Evolutionary conservation across 345 rosid species (phyloP), one percentile per base, ranked within the genome.

Genomic region (Lumnitzera littorea): DNA sequence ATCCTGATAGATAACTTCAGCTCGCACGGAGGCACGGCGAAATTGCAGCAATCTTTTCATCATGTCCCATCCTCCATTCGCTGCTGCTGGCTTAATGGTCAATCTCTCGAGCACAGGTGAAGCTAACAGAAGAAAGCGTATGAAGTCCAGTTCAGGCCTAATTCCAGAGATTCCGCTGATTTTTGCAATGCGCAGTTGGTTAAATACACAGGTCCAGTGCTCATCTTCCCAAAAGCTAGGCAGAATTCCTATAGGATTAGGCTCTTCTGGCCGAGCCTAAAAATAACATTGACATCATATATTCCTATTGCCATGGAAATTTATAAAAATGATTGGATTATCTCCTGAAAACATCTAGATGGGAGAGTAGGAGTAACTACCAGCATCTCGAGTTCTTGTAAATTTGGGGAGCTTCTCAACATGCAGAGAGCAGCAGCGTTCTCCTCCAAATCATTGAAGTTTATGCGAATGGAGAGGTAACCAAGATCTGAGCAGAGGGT

Each of bases 351-450:
- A 53, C 11, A 24, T 46, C 25, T n/a, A 46, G 27, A 46, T 55
- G 50, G 54, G 17, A 24, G 24, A 24, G 24, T 41, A 53, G 63
- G 51, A 43, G 48, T 55, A 62, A 78, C 62, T 58, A 83, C 89
- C 84, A 79, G 61, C 67, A 81, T 78, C 74, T 83, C 92, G 17
- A 86, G 67, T 68, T 86, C 92, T 67, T 78, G 85, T 31, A 86
- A 65, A 60, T 78, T 81, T 2, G 89, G 92, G 58, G 75, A 69
- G 70, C 92, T 81, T 72, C 80, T 79, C 51, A 86, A 63, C 56
- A 86, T 73, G 67, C 89, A 83, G 14, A 74, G 60, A 50, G 85
- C 85, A 70, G 89, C 87, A 13, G 67, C 62, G 67, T 59, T 79
- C 78, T 86, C 85, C 31, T 78, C 78, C 47, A 70, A 23, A 58